phyloP scores from a whole-genome alignment of 192 early-diverging fungal species.

The Mortierella antarctica region DNA sequence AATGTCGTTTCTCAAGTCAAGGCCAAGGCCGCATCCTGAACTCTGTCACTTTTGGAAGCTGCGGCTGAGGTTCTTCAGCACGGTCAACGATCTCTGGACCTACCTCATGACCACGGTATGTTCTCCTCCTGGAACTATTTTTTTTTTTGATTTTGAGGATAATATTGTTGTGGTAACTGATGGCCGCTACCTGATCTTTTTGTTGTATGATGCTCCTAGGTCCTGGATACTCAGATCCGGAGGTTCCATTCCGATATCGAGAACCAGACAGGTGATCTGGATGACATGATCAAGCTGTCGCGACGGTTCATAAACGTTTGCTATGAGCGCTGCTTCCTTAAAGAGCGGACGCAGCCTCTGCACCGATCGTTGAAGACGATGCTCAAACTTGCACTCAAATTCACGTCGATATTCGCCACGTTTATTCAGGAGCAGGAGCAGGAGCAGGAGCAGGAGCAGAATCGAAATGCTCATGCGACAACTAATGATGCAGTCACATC shows the following conservation, averaged over 20 bases:
- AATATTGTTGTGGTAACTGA: not conserved
- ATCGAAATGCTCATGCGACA: not conserved
- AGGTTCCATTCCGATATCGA: conserved; percentile 29
- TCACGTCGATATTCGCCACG: conserved; percentile 23
- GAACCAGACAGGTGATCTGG: conserved; percentile 24
- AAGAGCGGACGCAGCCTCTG: conserved; percentile 30
- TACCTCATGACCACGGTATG: conserved; percentile 52
- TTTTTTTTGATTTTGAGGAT: too few species aligned
- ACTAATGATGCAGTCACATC: not conserved
- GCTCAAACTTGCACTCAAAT: conserved; percentile 30
- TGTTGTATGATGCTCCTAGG: not conserved
- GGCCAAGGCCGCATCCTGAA: conserved; percentile 1
- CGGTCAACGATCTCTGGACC: conserved; percentile 47
- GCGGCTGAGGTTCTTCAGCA: conserved; percentile 26
- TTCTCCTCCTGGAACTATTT: too few species aligned
- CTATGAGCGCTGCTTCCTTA: conserved; percentile 47
- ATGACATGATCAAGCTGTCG: conserved; percentile 32
- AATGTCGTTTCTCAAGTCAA: conserved; percentile 27
- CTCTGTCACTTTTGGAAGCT: conserved; percentile 26
- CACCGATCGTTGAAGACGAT: conserved; percentile 40
- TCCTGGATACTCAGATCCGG: conserved; percentile 27
- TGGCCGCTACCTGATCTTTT: not conserved
- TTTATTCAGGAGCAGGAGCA: conserved; percentile 25
- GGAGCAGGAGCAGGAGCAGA: not conserved
- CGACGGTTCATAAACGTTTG: conserved; percentile 21